phyloP scores from a whole-genome alignment of 1,284 basidiomycete species.

The Porodaedalea pini region DNA sequence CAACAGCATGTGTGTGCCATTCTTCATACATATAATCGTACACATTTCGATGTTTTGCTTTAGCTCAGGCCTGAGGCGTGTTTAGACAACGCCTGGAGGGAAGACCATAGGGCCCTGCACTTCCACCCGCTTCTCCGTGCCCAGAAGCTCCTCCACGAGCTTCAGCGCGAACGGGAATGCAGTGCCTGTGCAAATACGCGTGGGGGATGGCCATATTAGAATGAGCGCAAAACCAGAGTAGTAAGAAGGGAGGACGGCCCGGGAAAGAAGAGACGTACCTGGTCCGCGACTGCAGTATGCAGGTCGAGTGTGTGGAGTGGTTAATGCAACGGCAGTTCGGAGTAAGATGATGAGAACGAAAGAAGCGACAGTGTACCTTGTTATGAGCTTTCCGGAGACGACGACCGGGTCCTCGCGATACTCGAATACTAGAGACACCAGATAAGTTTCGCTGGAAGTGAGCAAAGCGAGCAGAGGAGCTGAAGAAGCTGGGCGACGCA shows the following conservation, averaged over 20 bases:
- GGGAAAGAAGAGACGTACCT: slow-evolving; percentile 39
- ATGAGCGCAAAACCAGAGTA: not conserved
- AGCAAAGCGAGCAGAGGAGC: not conserved
- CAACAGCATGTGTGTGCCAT: too few species aligned
- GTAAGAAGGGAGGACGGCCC: not conserved
- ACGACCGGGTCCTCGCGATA: slow-evolving; percentile 81
- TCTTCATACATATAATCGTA: too few species aligned
- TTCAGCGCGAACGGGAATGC: slow-evolving; percentile 74
- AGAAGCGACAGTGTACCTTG: slow-evolving; percentile 48
- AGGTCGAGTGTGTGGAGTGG: not conserved
- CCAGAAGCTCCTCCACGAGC: slow-evolving; percentile 66
- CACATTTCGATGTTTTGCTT: too few species aligned
- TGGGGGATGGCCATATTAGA: slow-evolving; percentile 1
- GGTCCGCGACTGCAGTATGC: slow-evolving; percentile 62
- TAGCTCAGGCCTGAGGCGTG: too few species aligned
- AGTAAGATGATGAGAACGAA: not conserved
- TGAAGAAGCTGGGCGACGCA: slow-evolving; percentile 28
- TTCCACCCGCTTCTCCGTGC: slow-evolving; percentile 61
- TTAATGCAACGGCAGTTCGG: not conserved
- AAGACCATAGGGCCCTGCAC: slow-evolving; percentile 77
- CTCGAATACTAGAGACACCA: slow-evolving; percentile 55
- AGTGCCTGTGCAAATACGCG: slow-evolving; percentile 51
- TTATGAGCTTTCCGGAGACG: slow-evolving; percentile 70
- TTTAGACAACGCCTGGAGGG: slow-evolving; percentile 44
- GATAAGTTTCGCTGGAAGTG: not conserved